These are phyloP conservation scores for Meira miltonrushii DNA, from an alignment of 1,284 basidiomycete species.

Conservation along the genomic window DNA sequence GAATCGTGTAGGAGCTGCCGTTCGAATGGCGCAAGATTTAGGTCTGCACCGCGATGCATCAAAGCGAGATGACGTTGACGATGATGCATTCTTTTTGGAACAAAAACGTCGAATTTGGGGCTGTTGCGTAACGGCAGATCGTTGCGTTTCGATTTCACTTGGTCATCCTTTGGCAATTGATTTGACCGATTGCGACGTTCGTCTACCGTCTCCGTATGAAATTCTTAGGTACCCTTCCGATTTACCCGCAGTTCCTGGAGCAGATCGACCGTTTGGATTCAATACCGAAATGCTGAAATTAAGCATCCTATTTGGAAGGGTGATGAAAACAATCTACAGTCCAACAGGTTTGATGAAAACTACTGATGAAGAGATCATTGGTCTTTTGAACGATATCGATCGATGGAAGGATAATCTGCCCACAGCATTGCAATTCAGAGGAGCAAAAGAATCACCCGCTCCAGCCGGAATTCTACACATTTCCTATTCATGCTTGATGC, in stretches of 20 bases:
- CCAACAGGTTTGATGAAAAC: slow-evolving; percentile 48
- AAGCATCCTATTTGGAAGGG: slow-evolving; percentile 44
- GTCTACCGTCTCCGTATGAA: slow-evolving; percentile 42
- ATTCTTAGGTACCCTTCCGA: slow-evolving; percentile 35
- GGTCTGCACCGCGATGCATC: slow-evolving; percentile 44
- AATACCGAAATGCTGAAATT: slow-evolving; percentile 50
- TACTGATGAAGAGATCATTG: slow-evolving; percentile 42
- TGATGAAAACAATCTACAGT: slow-evolving; percentile 50
- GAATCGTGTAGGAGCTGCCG: slow-evolving; percentile 44
- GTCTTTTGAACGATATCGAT: slow-evolving; percentile 43
- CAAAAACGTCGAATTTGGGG: slow-evolving; percentile 46
- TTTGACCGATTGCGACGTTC: slow-evolving; percentile 46
- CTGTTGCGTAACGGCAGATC: slow-evolving; percentile 44
- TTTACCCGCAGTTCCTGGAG: slow-evolving; percentile 25
- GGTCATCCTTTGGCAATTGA: slow-evolving; percentile 46
- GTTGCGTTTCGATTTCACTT: slow-evolving; percentile 35
- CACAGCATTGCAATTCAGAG: slow-evolving; percentile 27
- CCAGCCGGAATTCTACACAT: slow-evolving; percentile 42
- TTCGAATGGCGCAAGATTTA: slow-evolving; percentile 47
- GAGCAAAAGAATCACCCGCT: slow-evolving; percentile 20
- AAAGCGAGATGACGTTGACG: slow-evolving; percentile 36
- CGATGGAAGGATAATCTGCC: slow-evolving; percentile 39
- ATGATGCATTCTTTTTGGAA: slow-evolving; percentile 41
- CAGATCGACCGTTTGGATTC: slow-evolving; percentile 40
- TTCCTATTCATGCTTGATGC: slow-evolving; percentile 36